Base-by-base conservation (phyloP, 495 filamentous ascomycete species). In the Hyaloscypha hepaticicola region DNA sequence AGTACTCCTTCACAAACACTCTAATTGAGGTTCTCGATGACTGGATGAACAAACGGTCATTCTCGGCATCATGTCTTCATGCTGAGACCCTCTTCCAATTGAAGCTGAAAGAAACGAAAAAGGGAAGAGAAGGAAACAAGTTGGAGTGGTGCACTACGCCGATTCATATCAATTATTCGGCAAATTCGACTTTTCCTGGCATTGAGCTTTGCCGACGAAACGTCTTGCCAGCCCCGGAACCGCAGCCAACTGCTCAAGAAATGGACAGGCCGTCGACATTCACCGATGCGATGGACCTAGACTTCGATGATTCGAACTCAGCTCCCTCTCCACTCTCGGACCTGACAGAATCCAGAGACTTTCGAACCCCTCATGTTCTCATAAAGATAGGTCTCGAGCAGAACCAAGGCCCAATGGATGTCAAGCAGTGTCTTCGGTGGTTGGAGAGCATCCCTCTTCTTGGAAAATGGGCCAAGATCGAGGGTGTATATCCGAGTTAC, bases 341-440 rank as follows among this genome's bases (percentile, higher is more conserved):
- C 16, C 0, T 1, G 2, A 24, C 1, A 6, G 48, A 26, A 1
- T 55, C 1, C n/a, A 22, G 50, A 28, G 45, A 19, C 55, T 55
- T 75, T 79, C 58, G 72, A 78, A 45, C 78, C 26, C 81, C 81
- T 1, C 78, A 81, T 58, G 81, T 84, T 38, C 77, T 84, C 73
- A 79, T 84, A 29, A 81, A 80, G 0, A 64, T 84, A n/a, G 82
- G 81, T 5, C 73, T 84, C 0, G 80, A 83, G 66, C 78, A 79
- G 21, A 78, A 83, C 48, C 79, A 83, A 45, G 67, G 31, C 31
- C 31, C 72, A 9, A 64, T 82, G 1, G 75, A 81, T 45, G 63
- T 82, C 28, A 73, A 78, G 21, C 77, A 76, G 28, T 83, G 80
- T 80, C 73, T 80, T 53, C 69, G 77, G 11, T 83, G 79, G 80